A percentile compares a stretch with the other conserved stretches of the same genome.
These are phyloP conservation scores for Phalaenopsis equestris DNA, from an alignment of 106 monocot species.

Conservation along the genomic window DNA sequence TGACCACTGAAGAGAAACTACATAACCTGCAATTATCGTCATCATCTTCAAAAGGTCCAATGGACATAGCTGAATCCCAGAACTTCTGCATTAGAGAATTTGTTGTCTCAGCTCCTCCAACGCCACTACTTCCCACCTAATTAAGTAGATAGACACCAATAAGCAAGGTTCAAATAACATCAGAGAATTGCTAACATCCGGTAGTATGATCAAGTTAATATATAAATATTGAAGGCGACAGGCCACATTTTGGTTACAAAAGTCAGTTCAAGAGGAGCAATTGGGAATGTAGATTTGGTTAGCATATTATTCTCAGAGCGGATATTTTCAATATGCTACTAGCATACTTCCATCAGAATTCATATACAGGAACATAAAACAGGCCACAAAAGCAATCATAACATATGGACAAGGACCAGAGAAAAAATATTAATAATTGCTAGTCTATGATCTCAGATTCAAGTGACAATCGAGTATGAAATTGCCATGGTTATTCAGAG, in stretches of 20 bases:
- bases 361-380: background rate
- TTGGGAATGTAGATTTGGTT: too few species aligned
- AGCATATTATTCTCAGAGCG: too few species aligned
- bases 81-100: slow-evolving; percentile 52
- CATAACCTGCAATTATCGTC: slow-evolving; percentile 41
- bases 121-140: slow-evolving; percentile 44
- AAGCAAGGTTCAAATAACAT: background rate
- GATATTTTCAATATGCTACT: too few species aligned
- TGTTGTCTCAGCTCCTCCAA: slow-evolving; percentile 36
- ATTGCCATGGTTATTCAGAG: too few species aligned
- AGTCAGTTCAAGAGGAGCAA: background rate
- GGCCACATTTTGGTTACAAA: background rate
- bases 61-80: slow-evolving; percentile 53
- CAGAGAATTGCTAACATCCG: background rate
- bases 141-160: background rate
- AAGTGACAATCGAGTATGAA: too few species aligned
- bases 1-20: background rate
- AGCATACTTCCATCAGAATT: background rate
- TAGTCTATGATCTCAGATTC: too few species aligned
- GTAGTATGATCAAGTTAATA: too few species aligned
- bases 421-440: too few species aligned
- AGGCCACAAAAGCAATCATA: too few species aligned
- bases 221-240: background rate
- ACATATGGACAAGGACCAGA: too few species aligned
- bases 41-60: slow-evolving; percentile 41